phyloP scores from a whole-genome alignment of 2,329 filamentous ascomycete species.

The Fusarium pilosicola region DNA sequence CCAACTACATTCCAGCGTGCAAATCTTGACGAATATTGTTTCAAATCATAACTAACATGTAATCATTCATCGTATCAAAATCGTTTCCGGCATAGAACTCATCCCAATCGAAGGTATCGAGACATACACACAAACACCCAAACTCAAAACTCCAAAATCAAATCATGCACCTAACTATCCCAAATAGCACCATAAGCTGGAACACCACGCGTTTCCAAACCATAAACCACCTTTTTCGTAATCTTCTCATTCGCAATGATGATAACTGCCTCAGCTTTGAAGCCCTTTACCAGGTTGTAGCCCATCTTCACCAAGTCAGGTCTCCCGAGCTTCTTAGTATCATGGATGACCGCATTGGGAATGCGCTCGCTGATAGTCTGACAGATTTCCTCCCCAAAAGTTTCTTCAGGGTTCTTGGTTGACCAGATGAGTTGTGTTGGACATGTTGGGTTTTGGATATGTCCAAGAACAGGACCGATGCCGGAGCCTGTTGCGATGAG shows the following conservation, averaged over 20 bases:
- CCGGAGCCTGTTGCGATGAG: slow-evolving; percentile 78
- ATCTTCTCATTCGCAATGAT: slow-evolving; percentile 76
- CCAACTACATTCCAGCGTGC: slow-evolving; percentile 3
- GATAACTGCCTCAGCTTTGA: slow-evolving; percentile 74
- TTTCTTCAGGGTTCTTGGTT: slow-evolving; percentile 68
- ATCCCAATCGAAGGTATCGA: not conserved
- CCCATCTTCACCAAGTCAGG: slow-evolving; percentile 63
- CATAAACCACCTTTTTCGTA: slow-evolving; percentile 75
- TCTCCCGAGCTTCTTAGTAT: slow-evolving; percentile 69
- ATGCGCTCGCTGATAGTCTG: slow-evolving; percentile 66
- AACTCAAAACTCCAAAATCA: slow-evolving; percentile 1
- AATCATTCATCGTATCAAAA: slow-evolving; percentile 13
- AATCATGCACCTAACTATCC: slow-evolving; percentile 56
- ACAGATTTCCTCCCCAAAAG: slow-evolving; percentile 69
- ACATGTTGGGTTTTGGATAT: slow-evolving; percentile 61
- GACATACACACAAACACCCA: not conserved
- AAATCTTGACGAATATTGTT: not conserved
- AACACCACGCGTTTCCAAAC: slow-evolving; percentile 71
- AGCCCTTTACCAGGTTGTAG: slow-evolving; percentile 65
- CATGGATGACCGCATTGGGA: slow-evolving; percentile 71
- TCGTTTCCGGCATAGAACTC: not conserved
- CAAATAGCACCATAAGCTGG: slow-evolving; percentile 79
- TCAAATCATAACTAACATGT: slow-evolving; percentile 2
- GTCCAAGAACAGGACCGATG: slow-evolving; percentile 74
- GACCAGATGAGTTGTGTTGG: slow-evolving; percentile 75